Percentiles rank a stretch among this genome's conserved stretches.
These are phyloP conservation scores for Xylariaceae sp. DNA, from an alignment of 2,329 filamentous ascomycete species.

Conservation along the genomic window DNA sequence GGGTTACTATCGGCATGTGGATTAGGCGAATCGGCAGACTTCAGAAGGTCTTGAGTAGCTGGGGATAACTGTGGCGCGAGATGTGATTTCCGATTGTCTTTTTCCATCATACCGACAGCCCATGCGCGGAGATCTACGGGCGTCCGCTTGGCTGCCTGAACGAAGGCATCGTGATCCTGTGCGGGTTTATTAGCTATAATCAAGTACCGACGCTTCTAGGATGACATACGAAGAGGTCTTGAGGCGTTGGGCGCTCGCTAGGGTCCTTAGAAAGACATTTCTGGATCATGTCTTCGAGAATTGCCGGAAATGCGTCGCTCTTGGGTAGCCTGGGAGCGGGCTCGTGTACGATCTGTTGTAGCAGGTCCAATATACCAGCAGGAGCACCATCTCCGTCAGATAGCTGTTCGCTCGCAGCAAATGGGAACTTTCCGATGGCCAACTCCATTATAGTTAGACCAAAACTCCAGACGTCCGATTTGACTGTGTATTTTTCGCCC, in stretches of 20 bases:
- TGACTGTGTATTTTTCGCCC: conserved; percentile 95
- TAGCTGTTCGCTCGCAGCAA: conserved; percentile 74
- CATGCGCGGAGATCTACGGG: conserved; percentile 93
- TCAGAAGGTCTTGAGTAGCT: conserved; percentile 76
- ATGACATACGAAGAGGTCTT: conserved; percentile 83
- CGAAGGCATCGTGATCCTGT: conserved; percentile 89
- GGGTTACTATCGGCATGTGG: conserved; percentile 54
- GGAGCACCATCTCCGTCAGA: conserved; percentile 81
- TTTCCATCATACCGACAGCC: conserved; percentile 93
- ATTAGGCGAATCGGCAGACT: conserved; percentile 67
- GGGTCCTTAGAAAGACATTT: conserved; percentile 93
- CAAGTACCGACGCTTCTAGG: background rate
- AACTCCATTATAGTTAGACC: conserved; percentile 95
- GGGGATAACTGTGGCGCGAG: conserved; percentile 82
- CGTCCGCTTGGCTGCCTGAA: conserved; percentile 95
- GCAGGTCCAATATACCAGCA: conserved; percentile 91
- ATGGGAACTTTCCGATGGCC: conserved; percentile 96
- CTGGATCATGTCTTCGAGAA: conserved; percentile 95
- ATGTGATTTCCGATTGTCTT: conserved; percentile 94
- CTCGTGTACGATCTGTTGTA: conserved; percentile 98
- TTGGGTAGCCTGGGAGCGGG: conserved; percentile 92
- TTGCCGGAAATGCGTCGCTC: conserved; percentile 95
- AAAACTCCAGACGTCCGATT: conserved; percentile 99
- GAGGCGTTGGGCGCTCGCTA: conserved; percentile 86
- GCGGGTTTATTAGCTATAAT: conserved; percentile 36